Percentiles rank a stretch among this genome's conserved stretches.
These are phyloP conservation scores for Nannochloropsis salina DNA, from an alignment of 108 stramenopile species.

Conservation along the genomic window DNA sequence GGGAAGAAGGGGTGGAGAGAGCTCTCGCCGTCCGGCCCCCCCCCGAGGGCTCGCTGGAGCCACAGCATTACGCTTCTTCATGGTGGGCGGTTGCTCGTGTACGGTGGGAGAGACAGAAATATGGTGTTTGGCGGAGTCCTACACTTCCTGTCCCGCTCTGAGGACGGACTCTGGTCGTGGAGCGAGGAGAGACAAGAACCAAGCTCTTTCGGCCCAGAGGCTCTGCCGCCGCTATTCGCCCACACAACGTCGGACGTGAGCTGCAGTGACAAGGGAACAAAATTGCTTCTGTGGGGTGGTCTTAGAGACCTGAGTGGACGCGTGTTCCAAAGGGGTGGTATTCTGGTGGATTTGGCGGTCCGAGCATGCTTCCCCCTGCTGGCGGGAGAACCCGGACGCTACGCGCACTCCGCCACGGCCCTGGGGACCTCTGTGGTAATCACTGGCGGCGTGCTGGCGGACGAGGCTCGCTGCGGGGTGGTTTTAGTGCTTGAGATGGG, in stretches of 20 bases:
- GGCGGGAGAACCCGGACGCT: not conserved
- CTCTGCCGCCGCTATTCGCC: not conserved
- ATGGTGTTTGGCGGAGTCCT: not conserved
- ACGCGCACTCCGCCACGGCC: not conserved
- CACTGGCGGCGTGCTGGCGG: not conserved
- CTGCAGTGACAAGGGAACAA: not conserved
- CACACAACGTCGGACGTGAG: not conserved
- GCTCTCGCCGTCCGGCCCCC: not conserved
- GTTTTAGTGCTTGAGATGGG: too few relatives aligned
- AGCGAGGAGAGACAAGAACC: not conserved
- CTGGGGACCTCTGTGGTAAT: not conserved
- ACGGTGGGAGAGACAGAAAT: not conserved
- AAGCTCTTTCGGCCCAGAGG: not conserved
- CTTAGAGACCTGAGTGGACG: not conserved
- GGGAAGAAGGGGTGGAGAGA: slow-evolving; percentile 5
- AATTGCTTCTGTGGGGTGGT: not conserved
- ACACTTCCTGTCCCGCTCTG: not conserved
- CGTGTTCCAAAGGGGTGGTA: not conserved
- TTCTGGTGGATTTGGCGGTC: not conserved
- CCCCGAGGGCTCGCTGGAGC: not conserved
- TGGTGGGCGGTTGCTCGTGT: not conserved
- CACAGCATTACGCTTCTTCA: not conserved
- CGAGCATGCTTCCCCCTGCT: not conserved
- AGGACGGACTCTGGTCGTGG: not conserved
- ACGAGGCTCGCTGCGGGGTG: too few relatives aligned